Percentiles rank a stretch among this genome's conserved stretches.
Conservation (phyloP, 306 rosid species). For the Hippophae gyantsensis region DNA sequence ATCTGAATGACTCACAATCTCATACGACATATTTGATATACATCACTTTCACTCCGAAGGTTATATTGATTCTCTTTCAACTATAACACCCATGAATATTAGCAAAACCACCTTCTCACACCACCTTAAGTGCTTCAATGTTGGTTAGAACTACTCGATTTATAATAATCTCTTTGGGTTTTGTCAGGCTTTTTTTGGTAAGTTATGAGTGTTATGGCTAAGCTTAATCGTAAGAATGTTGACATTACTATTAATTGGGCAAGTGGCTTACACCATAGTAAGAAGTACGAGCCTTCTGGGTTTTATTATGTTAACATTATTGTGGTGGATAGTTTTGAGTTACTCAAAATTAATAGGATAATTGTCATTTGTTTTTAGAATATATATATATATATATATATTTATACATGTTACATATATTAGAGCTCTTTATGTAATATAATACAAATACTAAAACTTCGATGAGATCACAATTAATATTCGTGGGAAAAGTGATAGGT, state of each 20-base stretch:
- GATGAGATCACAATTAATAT: accelerated
- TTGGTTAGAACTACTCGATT: slow-evolving; percentile 73
- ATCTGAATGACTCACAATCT: slow-evolving; percentile 81
- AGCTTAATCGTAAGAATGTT: slow-evolving; percentile 54
- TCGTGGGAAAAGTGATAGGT: too few species aligned
- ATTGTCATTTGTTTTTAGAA: neutral
- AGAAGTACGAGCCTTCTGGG: slow-evolving; percentile 80
- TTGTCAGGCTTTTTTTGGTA: slow-evolving; percentile 67
- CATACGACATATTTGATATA: slow-evolving; percentile 33
- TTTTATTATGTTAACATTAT: slow-evolving; percentile 86
- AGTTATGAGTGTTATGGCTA: slow-evolving; percentile 67
- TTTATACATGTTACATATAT: too few species aligned
- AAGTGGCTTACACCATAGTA: slow-evolving; percentile 68
- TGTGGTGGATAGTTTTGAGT: slow-evolving; percentile 77
- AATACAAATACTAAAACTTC: too few species aligned
- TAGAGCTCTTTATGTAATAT: too few species aligned
- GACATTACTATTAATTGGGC: slow-evolving; percentile 77
- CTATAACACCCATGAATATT: slow-evolving; percentile 48
- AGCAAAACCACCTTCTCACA: slow-evolving; percentile 34
- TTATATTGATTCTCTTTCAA: slow-evolving; percentile 52
- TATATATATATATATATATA: too few species aligned
- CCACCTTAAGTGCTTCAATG: slow-evolving; percentile 68
- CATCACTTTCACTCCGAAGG: slow-evolving; percentile 56
- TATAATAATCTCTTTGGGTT: slow-evolving; percentile 58
- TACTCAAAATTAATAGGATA: slow-evolving; percentile 80